Percentiles rank a stretch among this genome's conserved stretches.
Conservation (phyloP, 805 yeast species). For the Wickerhamiella azyma region DNA sequence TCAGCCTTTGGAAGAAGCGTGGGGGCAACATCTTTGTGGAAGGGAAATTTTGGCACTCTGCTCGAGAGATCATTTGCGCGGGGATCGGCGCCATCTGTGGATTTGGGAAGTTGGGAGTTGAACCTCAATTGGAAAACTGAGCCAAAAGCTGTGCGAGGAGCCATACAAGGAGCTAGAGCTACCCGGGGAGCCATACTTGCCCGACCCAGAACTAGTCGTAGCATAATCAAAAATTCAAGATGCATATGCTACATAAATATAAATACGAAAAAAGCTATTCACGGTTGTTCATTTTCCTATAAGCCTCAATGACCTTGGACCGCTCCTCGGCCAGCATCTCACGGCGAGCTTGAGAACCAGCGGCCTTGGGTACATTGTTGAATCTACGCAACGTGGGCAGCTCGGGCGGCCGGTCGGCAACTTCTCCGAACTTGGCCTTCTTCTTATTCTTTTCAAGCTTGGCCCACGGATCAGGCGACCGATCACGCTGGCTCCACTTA, state of each 20-base stretch:
- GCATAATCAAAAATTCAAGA: not conserved
- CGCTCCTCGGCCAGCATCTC: conserved; percentile 28
- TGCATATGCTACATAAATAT: not conserved
- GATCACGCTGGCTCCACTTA: conserved; percentile 19
- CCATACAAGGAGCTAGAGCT: no score
- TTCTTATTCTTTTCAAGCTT: conserved; percentile 20
- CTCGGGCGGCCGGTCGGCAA: conserved; percentile 31
- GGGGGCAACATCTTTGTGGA: conserved; percentile 50
- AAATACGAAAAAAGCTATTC: not conserved
- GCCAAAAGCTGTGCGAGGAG: not conserved
- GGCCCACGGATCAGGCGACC: conserved; percentile 34
- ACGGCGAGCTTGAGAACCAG: conserved; percentile 29
- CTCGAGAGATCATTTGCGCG: conserved; percentile 37
- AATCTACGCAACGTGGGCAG: conserved; percentile 22
- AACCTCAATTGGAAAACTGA: no score
- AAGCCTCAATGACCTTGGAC: conserved; percentile 25
- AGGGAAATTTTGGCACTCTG: conserved; percentile 52
- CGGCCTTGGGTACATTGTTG: conserved; percentile 29
- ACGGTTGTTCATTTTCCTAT: conserved; percentile 21
- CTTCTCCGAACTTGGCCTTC: conserved; percentile 30
- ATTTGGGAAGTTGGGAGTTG: conserved; percentile 13
- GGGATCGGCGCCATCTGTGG: conserved; percentile 16
- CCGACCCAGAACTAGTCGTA: not conserved
- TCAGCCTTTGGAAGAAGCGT: conserved; percentile 62
- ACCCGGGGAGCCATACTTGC: not conserved